Evolutionary conservation across 1,139 yeast genomes (phyloP), one percentile per base, ranked within the genome.

Genomic region (Diutina mesorugosa): DNA sequence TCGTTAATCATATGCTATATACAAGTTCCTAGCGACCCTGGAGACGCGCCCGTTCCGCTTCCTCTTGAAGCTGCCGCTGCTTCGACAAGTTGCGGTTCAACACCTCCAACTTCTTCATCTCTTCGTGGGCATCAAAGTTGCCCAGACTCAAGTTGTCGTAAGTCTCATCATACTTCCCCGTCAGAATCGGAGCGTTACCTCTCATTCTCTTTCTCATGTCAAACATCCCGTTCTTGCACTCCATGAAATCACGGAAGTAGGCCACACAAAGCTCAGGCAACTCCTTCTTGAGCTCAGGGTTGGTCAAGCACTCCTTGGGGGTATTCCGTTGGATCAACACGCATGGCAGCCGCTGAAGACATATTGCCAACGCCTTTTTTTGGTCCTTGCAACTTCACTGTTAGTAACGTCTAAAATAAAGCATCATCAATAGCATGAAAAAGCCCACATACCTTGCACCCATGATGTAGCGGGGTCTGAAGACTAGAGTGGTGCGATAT

Each of bases 291-390:
- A 93, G 77, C 60, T 85, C 86, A 0, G 97, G 96, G 61, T 90
- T 78, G 52, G 87, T 86, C 30, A 91, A 71, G 67, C 99, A 93
- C 59, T 90, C 85, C 61, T 88, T 86, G 4, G 99, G 99, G 2
- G 90, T 88, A 69, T 93, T 80, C 61, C 99, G 77, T 61, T 93
- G 89, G 48, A 93, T 80, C 73, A 93, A 79, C 57, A 93, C 99
- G 70, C 99, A 93, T 16, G 98, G 98, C 5, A 98, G 90, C 67
- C 97, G 78, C 69, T 93, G 99, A 55, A 93, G 77, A 67, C 99
- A 93, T 29, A 93, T 85, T 7, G 98, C 98, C 60, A 93, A 90
- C 16, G 96, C 96, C 64, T 83, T 89, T 65, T 90, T 82, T 66
- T 91, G 95, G 69, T 93, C 99, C 65, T 88, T 86, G 70, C 99